These are phyloP conservation scores for Diutina pseudorugosa DNA, from an alignment of 1,139 yeast species.

Conservation along the genomic window DNA sequence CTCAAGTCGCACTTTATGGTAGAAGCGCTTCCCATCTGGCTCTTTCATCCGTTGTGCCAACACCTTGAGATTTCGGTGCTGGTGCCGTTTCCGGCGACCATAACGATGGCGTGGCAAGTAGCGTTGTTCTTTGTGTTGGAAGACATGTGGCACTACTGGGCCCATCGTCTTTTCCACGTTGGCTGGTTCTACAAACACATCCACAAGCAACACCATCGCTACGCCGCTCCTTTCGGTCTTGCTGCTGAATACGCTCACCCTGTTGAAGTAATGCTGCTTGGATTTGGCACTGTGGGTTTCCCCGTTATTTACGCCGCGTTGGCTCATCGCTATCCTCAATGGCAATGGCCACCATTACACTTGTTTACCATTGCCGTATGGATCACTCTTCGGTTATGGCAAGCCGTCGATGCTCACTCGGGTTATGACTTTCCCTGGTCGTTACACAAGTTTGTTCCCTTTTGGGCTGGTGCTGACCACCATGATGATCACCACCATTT, in stretches of 20 bases:
- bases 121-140: slow-evolving; percentile 69
- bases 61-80: slow-evolving; percentile 59
- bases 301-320: slow-evolving; percentile 50
- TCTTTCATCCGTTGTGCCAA: slow-evolving; percentile 83
- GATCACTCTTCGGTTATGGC: slow-evolving; percentile 82
- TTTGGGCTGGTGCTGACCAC: slow-evolving; percentile 99
- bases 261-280: slow-evolving; percentile 77
- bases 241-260: slow-evolving; percentile 98
- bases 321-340: slow-evolving; percentile 13
- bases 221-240: slow-evolving; percentile 93
- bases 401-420: slow-evolving; percentile 93
- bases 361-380: slow-evolving; percentile 74
- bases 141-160: slow-evolving; percentile 95
- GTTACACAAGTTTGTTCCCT: slow-evolving; percentile 75
- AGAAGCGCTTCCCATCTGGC: slow-evolving; percentile 93
- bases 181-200: slow-evolving; percentile 81
- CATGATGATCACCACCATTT: slow-evolving; percentile 95
- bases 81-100: slow-evolving; percentile 72
- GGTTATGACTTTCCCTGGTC: slow-evolving; percentile 98
- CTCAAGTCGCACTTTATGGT: slow-evolving; percentile 76
- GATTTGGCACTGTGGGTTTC: slow-evolving; percentile 90
- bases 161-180: slow-evolving; percentile 77
- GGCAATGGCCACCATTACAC: slow-evolving; percentile 40
- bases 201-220: slow-evolving; percentile 93
- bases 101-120: slow-evolving; percentile 51